Evolutionary conservation across 2,329 filamentous ascomycete genomes (phyloP).

Genomic region (Penicillium sp.): DNA sequence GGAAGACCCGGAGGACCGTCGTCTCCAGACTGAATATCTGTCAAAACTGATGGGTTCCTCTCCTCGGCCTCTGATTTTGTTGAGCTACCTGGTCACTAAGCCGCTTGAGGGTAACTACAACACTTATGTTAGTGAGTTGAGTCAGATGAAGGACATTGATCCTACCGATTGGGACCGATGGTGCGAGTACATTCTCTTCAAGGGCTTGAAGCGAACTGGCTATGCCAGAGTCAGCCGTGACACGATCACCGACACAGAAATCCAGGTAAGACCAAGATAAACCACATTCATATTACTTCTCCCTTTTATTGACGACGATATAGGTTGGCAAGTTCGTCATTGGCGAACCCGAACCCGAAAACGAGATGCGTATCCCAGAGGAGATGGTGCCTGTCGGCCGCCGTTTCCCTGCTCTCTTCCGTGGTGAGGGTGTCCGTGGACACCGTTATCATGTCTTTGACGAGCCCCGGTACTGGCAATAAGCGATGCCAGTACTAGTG

Average conservation of each 20-base stretch:
- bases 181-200: constrained; percentile 99
- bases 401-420: constrained; percentile 84
- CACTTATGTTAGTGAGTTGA: constrained; percentile 83
- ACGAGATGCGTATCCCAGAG: constrained; percentile 70
- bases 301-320: constrained; percentile 19
- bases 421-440: constrained; percentile 81
- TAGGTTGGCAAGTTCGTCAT: constrained; percentile 89
- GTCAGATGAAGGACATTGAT: constrained; percentile 95
- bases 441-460: constrained; percentile 96
- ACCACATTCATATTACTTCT: neutral
- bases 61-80: constrained; percentile 77
- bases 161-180: constrained; percentile 92
- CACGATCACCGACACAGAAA: constrained; percentile 95
- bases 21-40: constrained; percentile 84
- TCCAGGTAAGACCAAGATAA: constrained; percentile 67
- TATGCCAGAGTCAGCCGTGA: constrained; percentile 88
- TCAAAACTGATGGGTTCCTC: constrained; percentile 85
- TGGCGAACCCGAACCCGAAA: constrained; percentile 68
- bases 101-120: constrained; percentile 95
- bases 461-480: constrained; percentile 74
- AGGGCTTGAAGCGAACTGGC: constrained; percentile 79
- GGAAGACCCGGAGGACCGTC: constrained; percentile 89
- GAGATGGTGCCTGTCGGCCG: constrained; percentile 74
- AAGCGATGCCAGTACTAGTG: constrained; percentile 13
- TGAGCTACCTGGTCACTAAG: constrained; percentile 91